Base-by-base conservation (phyloP, 352 stramenopile genomes). In the Phytophthora pinifolia region DNA sequence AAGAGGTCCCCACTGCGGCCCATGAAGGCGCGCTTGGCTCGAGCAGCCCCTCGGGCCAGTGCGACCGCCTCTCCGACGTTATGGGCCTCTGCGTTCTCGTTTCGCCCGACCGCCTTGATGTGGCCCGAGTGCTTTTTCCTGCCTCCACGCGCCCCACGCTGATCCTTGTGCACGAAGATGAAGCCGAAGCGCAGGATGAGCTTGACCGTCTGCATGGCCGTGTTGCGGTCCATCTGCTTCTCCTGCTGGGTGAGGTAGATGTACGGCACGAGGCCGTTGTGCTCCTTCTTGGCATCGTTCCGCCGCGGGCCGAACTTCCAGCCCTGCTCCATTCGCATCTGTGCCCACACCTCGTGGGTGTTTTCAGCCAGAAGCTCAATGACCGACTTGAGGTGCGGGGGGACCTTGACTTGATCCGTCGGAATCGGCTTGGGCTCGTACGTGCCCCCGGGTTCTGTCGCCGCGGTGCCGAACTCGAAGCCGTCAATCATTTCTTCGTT, bases 171-270 rank as follows among this genome's bases (percentile, higher is more conserved):
- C 36, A 74, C 72, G 30, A 92, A 87, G 17, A 52, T 61, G 47
- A 87, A 92, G 6, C 81, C 81, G 46, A 79, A 88, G 48, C 78
- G 75, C 48, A 89, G 45, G 30, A 92, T 92, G 32, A 87, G 42
- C 57, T 92, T 92, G 10, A 89, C 75, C 6, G 81, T 89, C 57
- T 92, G 79, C 72, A 92, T 78, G 20, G 79, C 79, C n/a, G 79
- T 92, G 52, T 92, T 90, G 41, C 82, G 75, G 46, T 92, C 80
- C 82, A 92, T 92, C 37, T 89, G 74, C 67, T 90, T 89, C 49
- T 92, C 79, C 0, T 88, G 76, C 36, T 86, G 76, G 0, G 79
- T 88, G 17, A 92, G 49, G 54, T 88, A 89, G 56, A 89, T 84
- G 50, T 92, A 92, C 39, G 79, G 82, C 20, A 92, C 82, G 5